Evolutionary conservation across 345 rosid genomes (phyloP).

Genomic region (Bruguiera sexangula): DNA sequence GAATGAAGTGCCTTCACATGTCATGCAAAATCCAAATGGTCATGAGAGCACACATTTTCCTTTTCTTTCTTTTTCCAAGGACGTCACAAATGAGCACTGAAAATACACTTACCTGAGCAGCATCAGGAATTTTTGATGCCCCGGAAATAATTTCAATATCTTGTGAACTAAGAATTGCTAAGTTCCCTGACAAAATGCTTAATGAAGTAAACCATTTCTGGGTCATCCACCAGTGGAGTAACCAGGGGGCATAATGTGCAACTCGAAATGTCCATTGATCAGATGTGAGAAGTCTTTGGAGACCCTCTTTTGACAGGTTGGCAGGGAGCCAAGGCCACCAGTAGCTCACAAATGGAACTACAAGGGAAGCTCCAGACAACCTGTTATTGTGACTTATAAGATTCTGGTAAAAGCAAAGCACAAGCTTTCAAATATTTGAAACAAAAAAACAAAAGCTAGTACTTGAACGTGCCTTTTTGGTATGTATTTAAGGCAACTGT

Average conservation of each 20-base stretch:
- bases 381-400: constrained; percentile 26
- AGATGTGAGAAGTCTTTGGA: constrained; percentile 31
- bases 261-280: constrained; percentile 63
- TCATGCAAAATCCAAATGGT: constrained; percentile 10
- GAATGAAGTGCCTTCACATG: no score
- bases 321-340: constrained; percentile 83
- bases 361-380: constrained; percentile 62
- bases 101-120: constrained; percentile 42
- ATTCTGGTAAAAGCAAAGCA: not conserved
- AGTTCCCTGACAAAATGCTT: constrained; percentile 43
- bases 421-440: not conserved
- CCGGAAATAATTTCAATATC: constrained; percentile 46
- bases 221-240: constrained; percentile 82
- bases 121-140: constrained; percentile 33
- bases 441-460: not conserved
- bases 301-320: constrained; percentile 31
- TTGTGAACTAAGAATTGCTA: constrained; percentile 32
- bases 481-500: constrained; percentile 75
- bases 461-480: constrained; percentile 55
- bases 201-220: constrained; percentile 71
- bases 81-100: not conserved
- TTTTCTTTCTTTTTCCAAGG: not conserved
- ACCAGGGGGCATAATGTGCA: constrained; percentile 69
- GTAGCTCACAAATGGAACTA: constrained; percentile 72
- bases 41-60: not conserved